These are phyloP conservation scores for Erigeron philadelphicus DNA, from an alignment of 140 eudicot species.

Conservation along the genomic window DNA sequence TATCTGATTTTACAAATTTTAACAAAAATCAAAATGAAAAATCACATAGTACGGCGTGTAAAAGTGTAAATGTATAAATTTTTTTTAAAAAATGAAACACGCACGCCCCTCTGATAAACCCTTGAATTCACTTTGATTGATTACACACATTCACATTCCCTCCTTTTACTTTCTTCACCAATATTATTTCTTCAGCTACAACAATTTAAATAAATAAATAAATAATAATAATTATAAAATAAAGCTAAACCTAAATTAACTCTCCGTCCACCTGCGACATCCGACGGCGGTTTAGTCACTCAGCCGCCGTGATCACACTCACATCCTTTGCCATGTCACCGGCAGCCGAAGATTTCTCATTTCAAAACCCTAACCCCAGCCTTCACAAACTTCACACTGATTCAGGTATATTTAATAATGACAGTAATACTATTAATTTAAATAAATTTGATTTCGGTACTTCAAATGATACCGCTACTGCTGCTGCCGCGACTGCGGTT, in stretches of 20 bases:
- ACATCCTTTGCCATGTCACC: slow-evolving; percentile 39
- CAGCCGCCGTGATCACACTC: slow-evolving; percentile 12
- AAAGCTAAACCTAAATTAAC: slow-evolving; percentile 20
- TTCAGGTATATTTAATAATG: slow-evolving; percentile 25
- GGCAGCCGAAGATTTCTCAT: slow-evolving; percentile 32
- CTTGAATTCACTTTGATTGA: slow-evolving; percentile 7
- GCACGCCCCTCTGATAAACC: background rate
- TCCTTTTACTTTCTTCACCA: slow-evolving; percentile 34
- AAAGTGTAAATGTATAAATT: no score
- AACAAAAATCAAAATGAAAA: no score
- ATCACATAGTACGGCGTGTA: no score
- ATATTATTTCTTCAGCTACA: no score
- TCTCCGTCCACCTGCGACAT: slow-evolving; percentile 23
- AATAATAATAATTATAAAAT: background rate
- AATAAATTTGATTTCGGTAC: slow-evolving; percentile 19
- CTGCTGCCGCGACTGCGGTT: slow-evolving; percentile 11
- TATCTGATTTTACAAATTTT: background rate
- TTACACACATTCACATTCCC: slow-evolving; percentile 33
- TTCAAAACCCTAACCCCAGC: slow-evolving; percentile 42
- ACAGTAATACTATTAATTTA: slow-evolving; percentile 8
- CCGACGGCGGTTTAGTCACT: slow-evolving; percentile 1
- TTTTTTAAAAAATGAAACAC: no score
- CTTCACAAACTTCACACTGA: slow-evolving; percentile 7
- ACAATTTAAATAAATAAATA: no score
- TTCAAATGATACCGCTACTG: slow-evolving; percentile 21